Evolutionary conservation across 2,329 filamentous ascomycete species (phyloP).

Genomic region (Talaromyces islandicus): DNA sequence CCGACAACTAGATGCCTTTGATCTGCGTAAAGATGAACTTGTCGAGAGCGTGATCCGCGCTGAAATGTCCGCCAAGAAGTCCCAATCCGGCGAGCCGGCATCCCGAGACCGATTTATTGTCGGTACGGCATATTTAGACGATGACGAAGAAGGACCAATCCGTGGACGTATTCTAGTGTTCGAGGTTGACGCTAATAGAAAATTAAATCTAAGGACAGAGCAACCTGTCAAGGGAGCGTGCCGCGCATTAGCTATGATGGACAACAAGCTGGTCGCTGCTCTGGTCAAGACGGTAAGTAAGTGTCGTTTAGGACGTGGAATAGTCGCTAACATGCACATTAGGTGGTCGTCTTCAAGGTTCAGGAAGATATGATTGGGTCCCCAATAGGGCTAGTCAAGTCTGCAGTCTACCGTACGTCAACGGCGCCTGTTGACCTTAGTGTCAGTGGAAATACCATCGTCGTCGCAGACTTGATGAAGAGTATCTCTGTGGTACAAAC

Average conservation of each 20-base stretch:
- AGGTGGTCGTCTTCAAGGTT: conserved; percentile 57
- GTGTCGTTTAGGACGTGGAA: not conserved
- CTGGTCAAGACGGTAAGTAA: conserved; percentile 74
- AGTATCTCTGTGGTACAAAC: conserved; percentile 71
- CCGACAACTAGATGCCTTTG: conserved; percentile 65
- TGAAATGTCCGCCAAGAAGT: conserved; percentile 58
- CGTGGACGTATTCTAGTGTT: conserved; percentile 78
- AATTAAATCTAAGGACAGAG: conserved; percentile 65
- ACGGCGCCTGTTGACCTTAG: conserved; percentile 79
- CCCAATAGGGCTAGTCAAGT: conserved; percentile 55
- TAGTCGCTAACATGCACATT: conserved; percentile 13
- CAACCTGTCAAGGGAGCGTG: conserved; percentile 72
- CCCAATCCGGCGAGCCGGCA: conserved; percentile 47
- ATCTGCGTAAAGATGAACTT: conserved; percentile 63
- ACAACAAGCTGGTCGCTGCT: conserved; percentile 73
- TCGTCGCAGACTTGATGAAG: conserved; percentile 90
- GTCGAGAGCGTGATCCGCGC: conserved; percentile 79
- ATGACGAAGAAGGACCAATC: conserved; percentile 51
- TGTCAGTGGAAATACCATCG: conserved; percentile 68
- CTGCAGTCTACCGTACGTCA: conserved; percentile 71
- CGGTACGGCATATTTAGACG: conserved; percentile 72
- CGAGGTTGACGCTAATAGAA: conserved; percentile 65
- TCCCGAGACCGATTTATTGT: conserved; percentile 74
- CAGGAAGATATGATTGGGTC: conserved; percentile 25
- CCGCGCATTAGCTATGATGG: conserved; percentile 68